Conservation (phyloP, 257 asterid species). For the Orobanche coerulescens region DNA sequence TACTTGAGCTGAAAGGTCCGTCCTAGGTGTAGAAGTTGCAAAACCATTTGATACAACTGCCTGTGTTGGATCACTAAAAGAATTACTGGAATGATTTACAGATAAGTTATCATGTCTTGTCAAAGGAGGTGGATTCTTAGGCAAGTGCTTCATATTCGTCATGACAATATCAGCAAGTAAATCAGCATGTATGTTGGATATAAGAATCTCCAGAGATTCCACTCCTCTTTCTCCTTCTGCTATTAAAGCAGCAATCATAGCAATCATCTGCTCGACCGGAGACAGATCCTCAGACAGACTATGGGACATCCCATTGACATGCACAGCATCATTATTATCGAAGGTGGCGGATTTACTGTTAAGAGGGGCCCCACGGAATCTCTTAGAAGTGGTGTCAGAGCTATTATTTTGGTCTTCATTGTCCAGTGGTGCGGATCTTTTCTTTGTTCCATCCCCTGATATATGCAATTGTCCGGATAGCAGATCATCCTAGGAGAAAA, state of each 20-base stretch:
- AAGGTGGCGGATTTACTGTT: constrained; percentile 31
- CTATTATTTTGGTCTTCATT: constrained; percentile 47
- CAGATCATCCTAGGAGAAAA: constrained; percentile 61
- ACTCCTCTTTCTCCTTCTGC: constrained; percentile 97
- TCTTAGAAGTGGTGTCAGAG: constrained; percentile 43
- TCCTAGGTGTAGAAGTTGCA: constrained; percentile 31
- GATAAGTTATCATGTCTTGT: constrained; percentile 32
- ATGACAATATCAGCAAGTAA: constrained; percentile 95
- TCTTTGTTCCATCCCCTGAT: constrained; percentile 57
- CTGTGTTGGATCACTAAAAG: constrained; percentile 36
- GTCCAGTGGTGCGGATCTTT: constrained; percentile 51
- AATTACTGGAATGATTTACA: constrained; percentile 35
- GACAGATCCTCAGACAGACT: constrained; percentile 48
- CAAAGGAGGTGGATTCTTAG: constrained; percentile 55
- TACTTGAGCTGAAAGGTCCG: constrained; percentile 41
- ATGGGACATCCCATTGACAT: constrained; percentile 52
- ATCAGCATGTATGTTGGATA: constrained; percentile 84
- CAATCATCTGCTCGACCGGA: constrained; percentile 83
- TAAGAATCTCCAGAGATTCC: constrained; percentile 76
- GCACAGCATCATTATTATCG: constrained; percentile 42
- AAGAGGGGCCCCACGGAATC: constrained; percentile 50
- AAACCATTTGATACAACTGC: constrained; percentile 50
- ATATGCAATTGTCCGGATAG: constrained; percentile 38
- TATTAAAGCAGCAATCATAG: constrained; percentile 84
- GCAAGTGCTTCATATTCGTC: constrained; percentile 89